Evolutionary conservation across 2,329 filamentous ascomycete species (phyloP).

Genomic region (Cercospora sp.): DNA sequence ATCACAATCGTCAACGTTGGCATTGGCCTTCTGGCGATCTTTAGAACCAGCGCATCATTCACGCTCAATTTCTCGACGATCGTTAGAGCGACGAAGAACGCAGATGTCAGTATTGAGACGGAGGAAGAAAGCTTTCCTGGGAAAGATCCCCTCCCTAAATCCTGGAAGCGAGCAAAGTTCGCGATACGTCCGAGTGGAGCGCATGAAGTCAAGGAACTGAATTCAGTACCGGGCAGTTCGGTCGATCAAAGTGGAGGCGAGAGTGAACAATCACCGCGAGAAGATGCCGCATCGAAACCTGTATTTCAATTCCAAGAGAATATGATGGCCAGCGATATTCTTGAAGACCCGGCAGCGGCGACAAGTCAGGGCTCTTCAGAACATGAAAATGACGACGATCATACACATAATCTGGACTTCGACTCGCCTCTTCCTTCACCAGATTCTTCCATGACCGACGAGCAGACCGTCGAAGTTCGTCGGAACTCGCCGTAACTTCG

Average conservation of each 20-base stretch:
- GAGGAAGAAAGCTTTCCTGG: not conserved
- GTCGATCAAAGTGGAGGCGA: not conserved
- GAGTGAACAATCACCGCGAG: not conserved
- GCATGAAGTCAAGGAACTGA: not conserved
- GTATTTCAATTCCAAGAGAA: no score
- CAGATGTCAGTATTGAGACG: not conserved
- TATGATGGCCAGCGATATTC: no score
- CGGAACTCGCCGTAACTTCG: no score
- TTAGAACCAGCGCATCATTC: constrained; percentile 17
- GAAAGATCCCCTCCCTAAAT: constrained; percentile 9
- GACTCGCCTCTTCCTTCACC: no score
- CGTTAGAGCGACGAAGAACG: constrained; percentile 4
- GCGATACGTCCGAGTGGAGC: not conserved
- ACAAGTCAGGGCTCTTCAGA: no score
- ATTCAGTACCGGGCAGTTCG: not conserved
- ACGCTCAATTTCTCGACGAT: constrained; percentile 27
- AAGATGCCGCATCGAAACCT: not conserved
- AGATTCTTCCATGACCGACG: no score
- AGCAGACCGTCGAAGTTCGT: no score
- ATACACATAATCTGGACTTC: no score
- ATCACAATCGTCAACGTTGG: constrained; percentile 13
- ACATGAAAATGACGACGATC: no score
- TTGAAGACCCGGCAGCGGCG: no score
- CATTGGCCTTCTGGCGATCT: constrained; percentile 15
- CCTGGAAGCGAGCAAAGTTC: not conserved